Evolutionary conservation across 2,329 filamentous ascomycete genomes (phyloP).

Genomic region (Blastomyces emzantsi): DNA sequence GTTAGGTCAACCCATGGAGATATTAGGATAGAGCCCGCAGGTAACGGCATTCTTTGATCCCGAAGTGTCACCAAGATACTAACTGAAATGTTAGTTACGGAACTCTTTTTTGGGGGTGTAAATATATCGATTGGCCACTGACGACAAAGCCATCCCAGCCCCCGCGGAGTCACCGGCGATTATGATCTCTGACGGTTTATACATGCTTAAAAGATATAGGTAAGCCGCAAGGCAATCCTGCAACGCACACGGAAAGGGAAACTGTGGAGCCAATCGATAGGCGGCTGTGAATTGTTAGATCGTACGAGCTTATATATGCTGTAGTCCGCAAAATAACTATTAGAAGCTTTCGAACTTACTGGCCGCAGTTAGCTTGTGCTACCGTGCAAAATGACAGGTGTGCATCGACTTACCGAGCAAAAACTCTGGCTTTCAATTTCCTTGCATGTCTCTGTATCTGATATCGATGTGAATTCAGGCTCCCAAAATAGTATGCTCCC

Average conservation of each 20-base stretch:
- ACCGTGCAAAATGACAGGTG: conserved; percentile 18
- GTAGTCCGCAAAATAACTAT: background rate
- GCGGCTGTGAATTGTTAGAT: conserved; percentile 38
- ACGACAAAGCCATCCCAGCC: conserved; percentile 73
- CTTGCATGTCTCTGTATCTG: conserved; percentile 93
- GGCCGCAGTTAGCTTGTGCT: background rate
- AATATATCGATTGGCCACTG: conserved; percentile 14
- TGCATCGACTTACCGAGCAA: conserved; percentile 51
- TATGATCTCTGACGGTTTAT: conserved; percentile 73
- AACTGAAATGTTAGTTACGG: conserved; percentile 24
- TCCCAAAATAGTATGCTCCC: conserved; percentile 91
- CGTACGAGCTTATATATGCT: background rate
- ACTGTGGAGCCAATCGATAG: conserved; percentile 86
- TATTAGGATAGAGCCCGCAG: conserved; percentile 81
- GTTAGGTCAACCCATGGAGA: conserved; percentile 95
- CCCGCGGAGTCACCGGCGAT: conserved; percentile 90
- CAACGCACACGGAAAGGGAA: conserved; percentile 87
- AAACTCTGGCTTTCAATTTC: conserved; percentile 81
- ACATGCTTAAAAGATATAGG: conserved; percentile 65
- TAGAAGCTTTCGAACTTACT: background rate
- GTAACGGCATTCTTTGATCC: conserved; percentile 73
- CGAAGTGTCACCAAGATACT: conserved; percentile 67
- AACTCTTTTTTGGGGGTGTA: background rate
- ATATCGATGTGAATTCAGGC: conserved; percentile 94
- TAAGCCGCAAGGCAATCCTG: conserved; percentile 87